phyloP scores from a whole-genome alignment of 106 monocot genomes.

The Allium fistulosum region DNA sequence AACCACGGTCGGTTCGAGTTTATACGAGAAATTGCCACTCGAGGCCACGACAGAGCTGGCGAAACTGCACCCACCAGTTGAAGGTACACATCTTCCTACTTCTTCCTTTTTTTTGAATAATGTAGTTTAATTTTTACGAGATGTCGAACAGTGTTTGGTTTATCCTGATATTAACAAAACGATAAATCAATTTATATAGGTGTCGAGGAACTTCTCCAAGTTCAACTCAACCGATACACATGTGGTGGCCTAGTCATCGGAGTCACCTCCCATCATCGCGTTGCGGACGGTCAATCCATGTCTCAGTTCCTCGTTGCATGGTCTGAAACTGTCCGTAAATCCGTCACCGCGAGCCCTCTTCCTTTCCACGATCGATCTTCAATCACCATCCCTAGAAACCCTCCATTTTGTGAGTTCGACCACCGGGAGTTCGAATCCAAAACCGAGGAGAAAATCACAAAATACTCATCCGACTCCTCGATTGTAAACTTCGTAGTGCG shows the following conservation, averaged over 20 bases:
- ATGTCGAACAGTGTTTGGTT: too few species aligned
- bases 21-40: conserved; percentile 10
- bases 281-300: conserved; percentile 60
- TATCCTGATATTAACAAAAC: too few species aligned
- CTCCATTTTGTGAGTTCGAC: conserved; percentile 23
- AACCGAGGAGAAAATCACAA: background rate
- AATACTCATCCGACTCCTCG: background rate
- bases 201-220: conserved; percentile 15
- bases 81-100: background rate
- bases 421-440: conserved; percentile 31
- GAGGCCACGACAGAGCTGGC: conserved; percentile 5
- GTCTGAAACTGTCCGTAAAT: conserved; percentile 17
- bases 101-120: background rate
- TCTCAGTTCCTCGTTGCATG: conserved; percentile 31
- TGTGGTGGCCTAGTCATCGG: conserved; percentile 49
- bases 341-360: background rate
- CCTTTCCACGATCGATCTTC: conserved; percentile 10
- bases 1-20: background rate
- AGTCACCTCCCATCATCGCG: conserved; percentile 30
- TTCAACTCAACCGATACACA: conserved; percentile 46
- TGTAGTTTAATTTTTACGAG: background rate
- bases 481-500: background rate
- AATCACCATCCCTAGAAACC: conserved; percentile 1
- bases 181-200: background rate
- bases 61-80: conserved; percentile 25